Evolutionary conservation across 73 alveolate genomes (phyloP), one percentile per base, ranked within the genome.

Genomic region (Paramecium octaurelia): DNA sequence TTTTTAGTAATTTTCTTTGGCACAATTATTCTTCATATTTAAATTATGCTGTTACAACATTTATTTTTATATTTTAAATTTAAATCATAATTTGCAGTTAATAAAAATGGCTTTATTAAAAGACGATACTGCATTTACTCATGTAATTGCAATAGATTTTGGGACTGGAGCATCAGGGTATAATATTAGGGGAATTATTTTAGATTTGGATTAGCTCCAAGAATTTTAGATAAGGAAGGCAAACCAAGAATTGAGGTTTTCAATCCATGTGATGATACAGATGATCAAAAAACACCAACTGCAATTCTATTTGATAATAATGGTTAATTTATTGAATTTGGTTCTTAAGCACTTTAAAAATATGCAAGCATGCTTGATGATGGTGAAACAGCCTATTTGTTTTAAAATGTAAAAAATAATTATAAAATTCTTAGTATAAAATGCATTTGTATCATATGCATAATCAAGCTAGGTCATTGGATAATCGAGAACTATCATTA

Each of bases 91-190:
- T 24, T 92, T 54, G 21, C 85, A 60, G 84, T 34, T 76, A 90
- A 38, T 90, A 48, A 27, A 38, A 21, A 97, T 97, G 99, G 99
- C 99, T 68, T 92, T 96, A 87, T 93, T 97, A 75, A 95, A 97
- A 97, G 99, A 98, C 92, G 99, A 98, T 88, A 93, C 97, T 8
- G 97, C 97, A 43, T 98, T 94, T 92, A 97, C 99, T 42, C 99
- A 98, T 92, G 99, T 98, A 35, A 97, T 98, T 27, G 99, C 99
- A 24, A 98, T 98, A 64, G 99, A 98, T 86, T 98, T 98, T 88
- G 99, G 99, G 1, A 98, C 99, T 10, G 99, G 99, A 18, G 99
- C 99, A 6, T 97, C 99, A 77, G 99, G 99, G 96, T 98, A 98
- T 34, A 23, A 23, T 35, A 21, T 57, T 40, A 54, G 69, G 3